phyloP scores from a whole-genome alignment of 2,329 filamentous ascomycete genomes.

The Ascochyta viciae-villosae region DNA sequence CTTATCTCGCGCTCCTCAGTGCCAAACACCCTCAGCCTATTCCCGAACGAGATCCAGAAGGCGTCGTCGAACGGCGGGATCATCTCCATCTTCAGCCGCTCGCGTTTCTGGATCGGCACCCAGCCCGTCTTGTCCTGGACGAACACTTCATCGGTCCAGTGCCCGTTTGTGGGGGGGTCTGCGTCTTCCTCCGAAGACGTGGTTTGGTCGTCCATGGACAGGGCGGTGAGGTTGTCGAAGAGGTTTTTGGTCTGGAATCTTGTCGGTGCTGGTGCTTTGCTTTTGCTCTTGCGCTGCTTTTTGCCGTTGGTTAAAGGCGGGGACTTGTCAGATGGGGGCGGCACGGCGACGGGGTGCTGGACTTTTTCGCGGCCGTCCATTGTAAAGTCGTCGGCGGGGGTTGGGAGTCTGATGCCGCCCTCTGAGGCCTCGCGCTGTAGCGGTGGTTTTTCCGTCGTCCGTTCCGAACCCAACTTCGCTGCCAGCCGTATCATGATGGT shows the following conservation, averaged over 20 bases:
- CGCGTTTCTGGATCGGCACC: conserved; percentile 27
- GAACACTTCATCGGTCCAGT: conserved; percentile 32
- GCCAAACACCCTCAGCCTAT: conserved; percentile 67
- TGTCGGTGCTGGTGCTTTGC: background rate
- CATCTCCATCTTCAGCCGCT: conserved; percentile 47
- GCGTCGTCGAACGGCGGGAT: conserved; percentile 57
- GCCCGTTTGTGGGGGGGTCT: conserved; percentile 1
- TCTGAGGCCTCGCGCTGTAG: conserved; percentile 4
- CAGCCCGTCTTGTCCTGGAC: conserved; percentile 28
- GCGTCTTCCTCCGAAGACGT: conserved; percentile 21
- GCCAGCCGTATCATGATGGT: conserved; percentile 64
- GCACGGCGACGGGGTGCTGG: conserved; percentile 20
- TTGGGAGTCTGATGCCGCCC: conserved; percentile 11
- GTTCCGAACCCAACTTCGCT: conserved; percentile 56
- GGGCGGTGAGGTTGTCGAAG: conserved; percentile 31
- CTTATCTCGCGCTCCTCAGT: conserved; percentile 57
- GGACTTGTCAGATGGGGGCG: conserved; percentile 14
- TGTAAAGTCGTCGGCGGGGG: conserved; percentile 11
- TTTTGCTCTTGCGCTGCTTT: conserved; percentile 18
- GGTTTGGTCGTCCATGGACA: conserved; percentile 6
- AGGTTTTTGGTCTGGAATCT: conserved; percentile 37
- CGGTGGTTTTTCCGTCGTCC: background rate
- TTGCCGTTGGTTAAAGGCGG: background rate
- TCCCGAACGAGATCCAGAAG: conserved; percentile 67
- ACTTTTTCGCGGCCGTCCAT: conserved; percentile 28